Evolutionary conservation across 257 asterid genomes (phyloP).

Genomic region (Solanum lignicaule): DNA sequence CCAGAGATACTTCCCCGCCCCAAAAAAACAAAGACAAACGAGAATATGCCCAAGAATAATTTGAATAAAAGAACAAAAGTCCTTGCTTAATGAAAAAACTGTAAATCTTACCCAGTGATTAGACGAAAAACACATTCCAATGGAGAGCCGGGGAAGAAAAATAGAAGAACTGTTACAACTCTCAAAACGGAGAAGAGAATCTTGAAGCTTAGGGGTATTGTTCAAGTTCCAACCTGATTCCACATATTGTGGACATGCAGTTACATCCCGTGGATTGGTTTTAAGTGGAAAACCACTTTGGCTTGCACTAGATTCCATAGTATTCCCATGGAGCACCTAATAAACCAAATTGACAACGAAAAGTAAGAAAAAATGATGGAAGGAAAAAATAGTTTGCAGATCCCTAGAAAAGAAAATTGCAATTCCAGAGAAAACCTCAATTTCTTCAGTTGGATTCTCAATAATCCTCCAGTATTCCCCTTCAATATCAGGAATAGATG

Average conservation of each 20-base stretch:
- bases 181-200: constrained; percentile 70
- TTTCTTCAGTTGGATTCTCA: constrained; percentile 60
- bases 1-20: not conserved
- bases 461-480: constrained; percentile 86
- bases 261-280: constrained; percentile 11
- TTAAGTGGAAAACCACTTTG: constrained; percentile 46
- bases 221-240: constrained; percentile 80
- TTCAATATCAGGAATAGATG: constrained; percentile 45
- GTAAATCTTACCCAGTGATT: constrained; percentile 61
- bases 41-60: not conserved
- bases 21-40: not conserved
- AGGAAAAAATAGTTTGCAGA: not conserved
- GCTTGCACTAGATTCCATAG: constrained; percentile 18
- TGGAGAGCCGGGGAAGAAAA: constrained; percentile 36
- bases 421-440: constrained; percentile 42
- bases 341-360: constrained; percentile 12
- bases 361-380: constrained; percentile 16
- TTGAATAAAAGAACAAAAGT: not conserved
- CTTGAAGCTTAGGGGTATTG: constrained; percentile 45
- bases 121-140: constrained; percentile 89
- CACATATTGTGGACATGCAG: constrained; percentile 22
- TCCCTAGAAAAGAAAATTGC: constrained; percentile 2
- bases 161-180: constrained; percentile 25
- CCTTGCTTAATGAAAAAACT: not conserved
- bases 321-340: constrained; percentile 61